Conservation (phyloP, 2,329 filamentous ascomycete genomes). For the Beauveria caledonica region DNA sequence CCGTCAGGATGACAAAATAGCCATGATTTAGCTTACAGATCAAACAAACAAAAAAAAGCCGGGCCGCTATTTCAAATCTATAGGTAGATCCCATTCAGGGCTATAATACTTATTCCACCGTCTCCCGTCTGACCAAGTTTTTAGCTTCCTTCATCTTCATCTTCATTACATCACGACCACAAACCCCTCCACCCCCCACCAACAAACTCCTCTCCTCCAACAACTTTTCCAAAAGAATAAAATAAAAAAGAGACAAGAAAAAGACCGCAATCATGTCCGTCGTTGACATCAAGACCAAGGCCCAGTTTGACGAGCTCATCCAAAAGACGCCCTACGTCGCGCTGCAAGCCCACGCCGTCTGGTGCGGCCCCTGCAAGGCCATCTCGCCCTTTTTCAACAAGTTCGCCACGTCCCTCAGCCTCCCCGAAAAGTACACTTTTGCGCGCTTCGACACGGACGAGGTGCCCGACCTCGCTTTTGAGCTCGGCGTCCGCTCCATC, state of each 20-base stretch:
- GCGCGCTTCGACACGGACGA: slow-evolving; percentile 53
- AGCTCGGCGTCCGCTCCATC: slow-evolving; percentile 46
- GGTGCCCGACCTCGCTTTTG: slow-evolving; percentile 39
- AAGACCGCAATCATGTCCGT: slow-evolving; percentile 24
- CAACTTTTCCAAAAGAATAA: neutral
- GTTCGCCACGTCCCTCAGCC: slow-evolving; percentile 31
- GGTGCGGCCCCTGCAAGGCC: slow-evolving; percentile 54
- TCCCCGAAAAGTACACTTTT: slow-evolving; percentile 40
- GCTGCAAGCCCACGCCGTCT: slow-evolving; percentile 50
- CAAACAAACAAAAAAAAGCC: no score
- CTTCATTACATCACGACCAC: no score
- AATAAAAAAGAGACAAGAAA: neutral
- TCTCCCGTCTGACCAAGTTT: no score
- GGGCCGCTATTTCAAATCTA: no score
- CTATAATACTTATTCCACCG: no score
- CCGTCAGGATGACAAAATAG: no score
- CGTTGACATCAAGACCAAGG: slow-evolving; percentile 31
- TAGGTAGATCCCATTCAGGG: no score
- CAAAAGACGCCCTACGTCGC: slow-evolving; percentile 41
- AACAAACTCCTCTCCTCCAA: no score
- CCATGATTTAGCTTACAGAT: no score
- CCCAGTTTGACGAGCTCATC: slow-evolving; percentile 43
- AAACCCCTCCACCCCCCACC: no score
- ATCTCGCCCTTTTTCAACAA: slow-evolving; percentile 47
- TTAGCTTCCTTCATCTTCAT: no score